phyloP scores from a whole-genome alignment of 1,139 yeast genomes.

The Geotrichum cucujoidarum region DNA sequence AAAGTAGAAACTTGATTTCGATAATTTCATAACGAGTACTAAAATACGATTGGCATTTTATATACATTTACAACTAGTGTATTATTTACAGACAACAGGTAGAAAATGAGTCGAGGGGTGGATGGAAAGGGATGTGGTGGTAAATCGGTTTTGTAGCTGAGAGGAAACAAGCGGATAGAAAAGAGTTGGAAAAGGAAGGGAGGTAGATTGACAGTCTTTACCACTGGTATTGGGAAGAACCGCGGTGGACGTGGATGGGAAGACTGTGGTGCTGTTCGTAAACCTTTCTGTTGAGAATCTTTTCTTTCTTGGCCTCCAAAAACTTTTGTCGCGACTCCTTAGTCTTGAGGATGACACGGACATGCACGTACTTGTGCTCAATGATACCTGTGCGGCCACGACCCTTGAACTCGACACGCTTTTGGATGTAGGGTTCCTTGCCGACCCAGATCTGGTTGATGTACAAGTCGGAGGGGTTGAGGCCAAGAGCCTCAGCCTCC shows the following conservation, averaged over 20 bases:
- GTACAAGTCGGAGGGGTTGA: constrained; percentile 59
- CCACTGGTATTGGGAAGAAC: constrained; percentile 35
- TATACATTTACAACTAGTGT: constrained; percentile 1
- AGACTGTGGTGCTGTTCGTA: constrained; percentile 29
- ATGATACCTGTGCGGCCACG: constrained; percentile 85
- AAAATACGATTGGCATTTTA: constrained; percentile 8
- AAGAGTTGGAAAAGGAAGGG: neutral
- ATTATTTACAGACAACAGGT: constrained; percentile 10
- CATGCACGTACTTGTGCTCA: constrained; percentile 71
- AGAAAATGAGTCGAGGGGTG: too few relatives aligned
- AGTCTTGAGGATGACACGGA: constrained; percentile 69
- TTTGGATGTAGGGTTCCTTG: constrained; percentile 71
- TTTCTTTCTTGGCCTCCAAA: constrained; percentile 42
- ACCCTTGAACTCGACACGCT: constrained; percentile 79
- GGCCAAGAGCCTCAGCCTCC: constrained; percentile 58
- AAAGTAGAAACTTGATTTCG: too few relatives aligned
- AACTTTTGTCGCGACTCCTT: constrained; percentile 52
- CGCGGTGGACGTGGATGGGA: constrained; percentile 29
- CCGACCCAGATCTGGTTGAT: constrained; percentile 89
- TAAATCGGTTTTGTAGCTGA: constrained; percentile 11
- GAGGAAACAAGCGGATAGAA: constrained; percentile 5
- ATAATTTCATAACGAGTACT: neutral
- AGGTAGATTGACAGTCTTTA: constrained; percentile 18
- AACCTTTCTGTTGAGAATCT: constrained; percentile 39
- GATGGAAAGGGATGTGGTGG: neutral